Evolutionary conservation across 257 asterid genomes (phyloP), one percentile per base, ranked within the genome.

Genomic region (Mentha longifolia): DNA sequence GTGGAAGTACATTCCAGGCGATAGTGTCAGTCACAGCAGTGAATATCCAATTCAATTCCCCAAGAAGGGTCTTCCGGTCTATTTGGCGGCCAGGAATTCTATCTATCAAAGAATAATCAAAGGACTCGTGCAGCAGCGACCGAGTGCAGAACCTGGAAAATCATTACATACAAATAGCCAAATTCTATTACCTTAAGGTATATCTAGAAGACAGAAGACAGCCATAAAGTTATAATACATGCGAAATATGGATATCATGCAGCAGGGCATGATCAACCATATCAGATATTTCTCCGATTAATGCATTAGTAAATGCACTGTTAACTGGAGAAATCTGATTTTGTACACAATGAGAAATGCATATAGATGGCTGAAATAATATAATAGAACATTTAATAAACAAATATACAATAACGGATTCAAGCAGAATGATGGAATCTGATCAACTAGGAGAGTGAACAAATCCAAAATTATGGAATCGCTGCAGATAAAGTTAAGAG

Each of bases 1-100:
- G 97, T 5, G 99, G 96, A 43, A 95, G 98, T 75, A 95, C 98
- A 84, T 92, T 95, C 99, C 99, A 95, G 78, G 99, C 99, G 68
- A 95, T 95, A 75, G 98, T 95, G 85, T 92, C 97, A 35, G 99
- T 95, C 33, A 95, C 96, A 65, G 99, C 99, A 30, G 98, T 95
- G 88, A 95, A 95, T 73, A 92, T 95, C 99, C 99, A 95, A 84
- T 95, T 95, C 90, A 95, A 79, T 80, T 95, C 99, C 64, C 99
- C 99, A 43, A 95, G 97, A 80, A 92, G 98, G 54, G 98, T 92
- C 85, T 92, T 95, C 71, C 99, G 85, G 79, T 95, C 99, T 56
- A 97, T 92, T 81, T 95, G 99, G 76, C 98, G 99, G 58, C 99
- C 99, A 77, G 99, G 99, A 84, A 95, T 92, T 83, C 79, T 85